These are phyloP conservation scores for Stephanocyclus meneghinianus DNA, from an alignment of 352 stramenopile species.

Conservation along the genomic window DNA sequence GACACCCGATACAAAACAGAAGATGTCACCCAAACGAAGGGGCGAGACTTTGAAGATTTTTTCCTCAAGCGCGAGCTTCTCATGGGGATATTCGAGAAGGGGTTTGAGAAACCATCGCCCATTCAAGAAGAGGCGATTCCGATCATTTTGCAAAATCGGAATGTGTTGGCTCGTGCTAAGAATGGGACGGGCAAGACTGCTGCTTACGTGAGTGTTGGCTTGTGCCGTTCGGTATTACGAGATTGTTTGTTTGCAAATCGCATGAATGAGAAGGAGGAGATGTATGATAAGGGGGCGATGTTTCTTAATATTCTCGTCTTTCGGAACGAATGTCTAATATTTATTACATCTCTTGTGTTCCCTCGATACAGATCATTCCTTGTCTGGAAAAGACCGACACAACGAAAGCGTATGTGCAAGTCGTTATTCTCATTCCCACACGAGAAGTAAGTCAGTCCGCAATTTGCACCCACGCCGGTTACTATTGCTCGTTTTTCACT, in stretches of 20 bases:
- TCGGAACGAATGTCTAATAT: not conserved
- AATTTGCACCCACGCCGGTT: no score
- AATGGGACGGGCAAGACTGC: constrained; percentile 99
- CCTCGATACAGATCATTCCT: constrained; percentile 89
- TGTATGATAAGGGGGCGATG: not conserved
- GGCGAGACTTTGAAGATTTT: constrained; percentile 99
- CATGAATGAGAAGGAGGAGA: not conserved
- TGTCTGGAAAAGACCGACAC: constrained; percentile 98
- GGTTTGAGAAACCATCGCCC: constrained; percentile 97
- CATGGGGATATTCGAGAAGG: constrained; percentile 99
- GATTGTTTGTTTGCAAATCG: constrained; percentile 71
- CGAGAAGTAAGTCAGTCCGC: constrained; percentile 81
- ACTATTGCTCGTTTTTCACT: no score
- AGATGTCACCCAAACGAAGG: constrained; percentile 98
- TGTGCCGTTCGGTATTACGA: constrained; percentile 97
- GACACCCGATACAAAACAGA: constrained; percentile 82
- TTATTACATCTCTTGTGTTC: not conserved
- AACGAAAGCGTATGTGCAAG: constrained; percentile 94
- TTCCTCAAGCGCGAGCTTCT: constrained; percentile 98
- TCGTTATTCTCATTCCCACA: constrained; percentile 98
- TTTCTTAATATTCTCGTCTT: not conserved
- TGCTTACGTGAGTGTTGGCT: constrained; percentile 97
- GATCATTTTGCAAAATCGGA: constrained; percentile 96
- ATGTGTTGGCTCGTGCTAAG: constrained; percentile 97
- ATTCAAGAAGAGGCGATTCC: constrained; percentile 99